Evolutionary conservation across 805 yeast species (phyloP), one percentile per base, ranked within the genome.

Genomic region (Ogataea salicorniae): DNA sequence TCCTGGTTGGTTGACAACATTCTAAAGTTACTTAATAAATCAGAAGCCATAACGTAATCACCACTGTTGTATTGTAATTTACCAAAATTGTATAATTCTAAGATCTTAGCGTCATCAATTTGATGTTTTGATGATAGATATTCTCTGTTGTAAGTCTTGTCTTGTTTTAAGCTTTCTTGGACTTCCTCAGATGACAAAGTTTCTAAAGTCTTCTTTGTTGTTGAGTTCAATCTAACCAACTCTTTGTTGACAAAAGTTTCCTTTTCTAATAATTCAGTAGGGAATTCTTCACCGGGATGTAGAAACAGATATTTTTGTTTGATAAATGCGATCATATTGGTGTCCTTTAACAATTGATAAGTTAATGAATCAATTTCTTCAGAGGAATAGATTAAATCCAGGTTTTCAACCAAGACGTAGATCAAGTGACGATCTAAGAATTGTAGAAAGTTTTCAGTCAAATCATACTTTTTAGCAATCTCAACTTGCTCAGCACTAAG

Each of bases 41-140:
- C 84, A 33, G 80, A 72, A 6, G 84, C 82, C 69, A 75, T 73
- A 49, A 65, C 74, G 62, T 80, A 81, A 58, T 79, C 80, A 54
- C 86, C 86, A 62, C 81, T 73, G 64, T 79, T 77, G 64, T 79
- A 81, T 62, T 80, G 83, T 56, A 79, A 73, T 60, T 79, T 79
- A 44, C 84, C 86, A 62, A 74, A 79, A 52, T 77, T 75, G 61
- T 77, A 81, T 41, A 80, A 65, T 48, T 71, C 75, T 51, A 74
- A 64, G 53, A 78, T 76, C 62, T 72, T 73, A 15, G 67, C 75
- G 49, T 75, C 78, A 26, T 71, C 67, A 52, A 79, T 74, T 39
- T 70, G 71, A 60, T 74, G 73, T 40, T 70, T 65, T 47, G 65
- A 66, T 48, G 72, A 69, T 47, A 80, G 59, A 48, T 71, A 72